phyloP scores from a whole-genome alignment of 2,329 filamentous ascomycete species.

The Elsinoe arachidis region DNA sequence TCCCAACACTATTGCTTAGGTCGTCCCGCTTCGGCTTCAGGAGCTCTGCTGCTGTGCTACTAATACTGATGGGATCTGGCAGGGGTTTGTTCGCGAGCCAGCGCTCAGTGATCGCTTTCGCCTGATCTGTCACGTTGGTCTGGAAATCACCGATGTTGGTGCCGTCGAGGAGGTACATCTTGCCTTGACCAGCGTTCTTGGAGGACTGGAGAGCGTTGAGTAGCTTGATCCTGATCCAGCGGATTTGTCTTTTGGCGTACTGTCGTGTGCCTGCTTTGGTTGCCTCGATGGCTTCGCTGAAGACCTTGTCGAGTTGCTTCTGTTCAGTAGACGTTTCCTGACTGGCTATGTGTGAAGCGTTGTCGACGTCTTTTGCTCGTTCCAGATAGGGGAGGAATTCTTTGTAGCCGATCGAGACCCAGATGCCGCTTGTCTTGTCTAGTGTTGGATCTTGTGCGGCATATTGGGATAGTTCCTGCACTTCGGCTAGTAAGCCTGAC shows the following conservation, averaged over 20 bases:
- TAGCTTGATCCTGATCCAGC: slow-evolving; percentile 75
- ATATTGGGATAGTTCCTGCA: slow-evolving; percentile 44
- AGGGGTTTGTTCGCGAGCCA: slow-evolving; percentile 52
- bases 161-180: slow-evolving; percentile 73
- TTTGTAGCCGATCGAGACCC: slow-evolving; percentile 95
- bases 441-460: slow-evolving; percentile 41
- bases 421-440: slow-evolving; percentile 76
- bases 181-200: slow-evolving; percentile 50
- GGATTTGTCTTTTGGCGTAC: slow-evolving; percentile 75
- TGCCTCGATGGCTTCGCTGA: slow-evolving; percentile 55
- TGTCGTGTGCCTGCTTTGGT: slow-evolving; percentile 78
- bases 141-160: slow-evolving; percentile 58
- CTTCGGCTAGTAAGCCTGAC: slow-evolving; percentile 55
- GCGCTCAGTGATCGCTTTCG: slow-evolving; percentile 49
- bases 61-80: slow-evolving; percentile 47
- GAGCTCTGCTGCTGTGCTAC: slow-evolving; percentile 47
- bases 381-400: slow-evolving; percentile 68
- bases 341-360: slow-evolving; percentile 19
- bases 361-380: slow-evolving; percentile 17
- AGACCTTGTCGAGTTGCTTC: slow-evolving; percentile 47
- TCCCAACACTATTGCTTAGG: slow-evolving; percentile 33
- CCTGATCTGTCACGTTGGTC: slow-evolving; percentile 56
- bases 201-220: not conserved
- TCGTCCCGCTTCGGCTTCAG: slow-evolving; percentile 48
- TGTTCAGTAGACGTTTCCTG: slow-evolving; percentile 3